These are phyloP conservation scores for Solidago caesia DNA, from an alignment of 129 eudicot species.

Conservation along the genomic window DNA sequence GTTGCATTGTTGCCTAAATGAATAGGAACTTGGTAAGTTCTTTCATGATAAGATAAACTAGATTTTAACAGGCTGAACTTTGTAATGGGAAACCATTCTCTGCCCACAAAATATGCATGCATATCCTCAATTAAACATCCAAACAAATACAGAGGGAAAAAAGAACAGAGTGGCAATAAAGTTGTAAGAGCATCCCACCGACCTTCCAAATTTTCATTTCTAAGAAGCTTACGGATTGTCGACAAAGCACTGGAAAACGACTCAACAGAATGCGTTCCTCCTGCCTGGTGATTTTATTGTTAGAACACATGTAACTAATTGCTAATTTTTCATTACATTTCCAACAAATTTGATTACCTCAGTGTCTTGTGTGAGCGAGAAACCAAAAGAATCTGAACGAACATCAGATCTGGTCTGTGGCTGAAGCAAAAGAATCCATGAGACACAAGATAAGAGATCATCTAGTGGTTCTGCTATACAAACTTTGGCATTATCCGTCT, in stretches of 20 bases:
- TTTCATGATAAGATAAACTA: too few species aligned
- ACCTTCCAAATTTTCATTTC: constrained; percentile 62
- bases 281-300: constrained; percentile 44
- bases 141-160: not conserved
- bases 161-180: not conserved
- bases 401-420: constrained; percentile 53
- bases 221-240: constrained; percentile 53
- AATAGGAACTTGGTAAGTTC: too few species aligned
- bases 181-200: constrained; percentile 13
- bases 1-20: too few species aligned
- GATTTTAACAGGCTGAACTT: not conserved
- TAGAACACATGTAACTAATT: constrained; percentile 1
- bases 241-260: constrained; percentile 51
- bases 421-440: constrained; percentile 80
- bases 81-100: not conserved
- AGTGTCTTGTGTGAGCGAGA: constrained; percentile 74
- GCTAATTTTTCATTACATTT: not conserved
- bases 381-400: constrained; percentile 64
- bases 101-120: not conserved
- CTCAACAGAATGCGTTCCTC: constrained; percentile 49
- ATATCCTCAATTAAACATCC: not conserved
- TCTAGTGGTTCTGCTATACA: constrained; percentile 64
- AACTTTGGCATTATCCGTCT: constrained; percentile 49
- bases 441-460: constrained; percentile 73
- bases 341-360: constrained; percentile 45